phyloP scores from a whole-genome alignment of 164 flowering plant genomes.

The Paratinospora sagittata region DNA sequence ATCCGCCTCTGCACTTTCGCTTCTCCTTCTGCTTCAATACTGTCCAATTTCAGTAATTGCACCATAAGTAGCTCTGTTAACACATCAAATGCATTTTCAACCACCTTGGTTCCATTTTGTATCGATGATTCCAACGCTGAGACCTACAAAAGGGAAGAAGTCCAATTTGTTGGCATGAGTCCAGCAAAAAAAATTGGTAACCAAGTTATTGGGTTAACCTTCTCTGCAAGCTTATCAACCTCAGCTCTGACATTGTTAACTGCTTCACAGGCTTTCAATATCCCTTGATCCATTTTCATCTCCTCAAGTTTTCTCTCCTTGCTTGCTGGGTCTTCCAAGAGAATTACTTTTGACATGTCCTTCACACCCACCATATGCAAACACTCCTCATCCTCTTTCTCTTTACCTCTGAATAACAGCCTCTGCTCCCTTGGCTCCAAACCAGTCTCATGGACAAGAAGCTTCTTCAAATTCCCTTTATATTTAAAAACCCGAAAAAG shows the following conservation, averaged over 20 bases:
- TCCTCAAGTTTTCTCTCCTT: constrained; percentile 34
- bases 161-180: neutral
- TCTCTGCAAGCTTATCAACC: constrained; percentile 58
- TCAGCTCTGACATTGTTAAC: constrained; percentile 48
- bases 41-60: constrained; percentile 61
- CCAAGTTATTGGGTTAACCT: constrained; percentile 31
- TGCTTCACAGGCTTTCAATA: constrained; percentile 46
- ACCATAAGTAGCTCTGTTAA: constrained; percentile 61
- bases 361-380: constrained; percentile 48
- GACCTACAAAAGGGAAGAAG: constrained; percentile 30
- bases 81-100: constrained; percentile 44
- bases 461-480: constrained; percentile 50
- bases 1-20: constrained; percentile 57
- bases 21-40: constrained; percentile 78
- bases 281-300: constrained; percentile 22
- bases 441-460: constrained; percentile 37
- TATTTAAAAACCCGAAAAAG: neutral
- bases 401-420: constrained; percentile 56
- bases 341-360: constrained; percentile 44
- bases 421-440: constrained; percentile 47
- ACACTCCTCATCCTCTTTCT: constrained; percentile 42
- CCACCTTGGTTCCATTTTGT: constrained; percentile 43
- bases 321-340: constrained; percentile 42
- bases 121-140: constrained; percentile 42
- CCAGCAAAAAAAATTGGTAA: neutral